These are phyloP conservation scores for Mycena albidolilacea DNA, from an alignment of 768 basidiomycete genomes.

Conservation along the genomic window DNA sequence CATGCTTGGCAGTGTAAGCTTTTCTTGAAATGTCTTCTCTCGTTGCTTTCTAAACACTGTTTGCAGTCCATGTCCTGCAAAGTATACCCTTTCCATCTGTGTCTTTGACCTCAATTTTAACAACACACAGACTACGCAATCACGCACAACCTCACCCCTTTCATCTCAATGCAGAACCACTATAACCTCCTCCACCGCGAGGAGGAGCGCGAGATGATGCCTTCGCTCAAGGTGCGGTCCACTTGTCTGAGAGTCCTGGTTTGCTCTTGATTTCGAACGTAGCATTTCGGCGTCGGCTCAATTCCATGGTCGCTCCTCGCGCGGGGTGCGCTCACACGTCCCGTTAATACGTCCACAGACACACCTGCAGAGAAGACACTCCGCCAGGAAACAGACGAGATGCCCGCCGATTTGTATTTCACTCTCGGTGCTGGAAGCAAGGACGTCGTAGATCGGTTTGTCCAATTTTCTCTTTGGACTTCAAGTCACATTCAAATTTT, in stretches of 20 bases:
- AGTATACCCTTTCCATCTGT: constrained; percentile 50
- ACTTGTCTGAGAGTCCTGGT: neutral
- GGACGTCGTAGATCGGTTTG: constrained; percentile 15
- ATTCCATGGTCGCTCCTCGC: constrained; percentile 11
- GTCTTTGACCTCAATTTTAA: constrained; percentile 68
- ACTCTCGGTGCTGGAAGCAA: neutral
- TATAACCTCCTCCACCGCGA: constrained; percentile 71
- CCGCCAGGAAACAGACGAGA: neutral
- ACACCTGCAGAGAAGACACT: neutral
- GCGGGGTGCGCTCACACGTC: neutral
- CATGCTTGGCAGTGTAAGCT: constrained; percentile 56
- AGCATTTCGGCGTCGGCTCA: constrained; percentile 60
- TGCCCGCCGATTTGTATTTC: neutral
- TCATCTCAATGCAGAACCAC: constrained; percentile 80
- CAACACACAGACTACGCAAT: constrained; percentile 67
- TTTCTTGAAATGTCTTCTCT: neutral
- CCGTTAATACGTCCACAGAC: neutral
- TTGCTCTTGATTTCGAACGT: neutral
- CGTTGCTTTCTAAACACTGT: neutral
- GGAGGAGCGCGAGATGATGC: constrained; percentile 73
- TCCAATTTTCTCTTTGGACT: neutral
- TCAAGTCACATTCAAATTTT: neutral
- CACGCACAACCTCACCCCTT: constrained; percentile 68
- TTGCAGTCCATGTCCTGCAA: constrained; percentile 62
- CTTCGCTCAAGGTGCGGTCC: constrained; percentile 48